phyloP scores from a whole-genome alignment of 148 eudicot genomes.

The Silene uniflora region DNA sequence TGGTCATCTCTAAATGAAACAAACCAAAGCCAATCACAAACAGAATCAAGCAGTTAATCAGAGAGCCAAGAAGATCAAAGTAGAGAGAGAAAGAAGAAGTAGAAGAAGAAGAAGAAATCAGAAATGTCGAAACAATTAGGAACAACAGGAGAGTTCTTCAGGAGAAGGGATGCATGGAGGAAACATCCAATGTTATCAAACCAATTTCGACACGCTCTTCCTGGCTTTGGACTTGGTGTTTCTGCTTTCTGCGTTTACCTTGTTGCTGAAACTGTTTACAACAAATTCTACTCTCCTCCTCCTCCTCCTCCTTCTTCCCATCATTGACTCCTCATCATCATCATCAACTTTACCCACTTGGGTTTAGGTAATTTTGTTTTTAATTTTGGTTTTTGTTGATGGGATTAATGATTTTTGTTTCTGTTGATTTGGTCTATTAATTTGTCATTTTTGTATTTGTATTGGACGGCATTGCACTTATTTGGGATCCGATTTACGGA shows the following conservation, averaged over 20 bases:
- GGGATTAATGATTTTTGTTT: background rate
- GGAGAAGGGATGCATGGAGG: slow-evolving; percentile 89
- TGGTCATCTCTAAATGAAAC: no score
- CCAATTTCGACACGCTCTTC: slow-evolving; percentile 81
- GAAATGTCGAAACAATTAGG: slow-evolving; percentile 66
- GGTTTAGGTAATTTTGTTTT: slow-evolving; percentile 3
- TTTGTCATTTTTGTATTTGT: background rate
- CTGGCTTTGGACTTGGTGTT: slow-evolving; percentile 79
- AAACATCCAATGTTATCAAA: slow-evolving; percentile 76
- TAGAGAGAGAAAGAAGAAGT: slow-evolving; percentile 23
- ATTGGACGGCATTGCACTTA: no score
- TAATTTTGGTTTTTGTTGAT: background rate
- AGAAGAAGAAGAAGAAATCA: slow-evolving; percentile 22
- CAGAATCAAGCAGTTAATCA: background rate
- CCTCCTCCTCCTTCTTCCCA: slow-evolving; percentile 44
- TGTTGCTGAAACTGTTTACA: slow-evolving; percentile 59
- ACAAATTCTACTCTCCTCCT: slow-evolving; percentile 44
- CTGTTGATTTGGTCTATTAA: background rate
- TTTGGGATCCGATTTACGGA: no score
- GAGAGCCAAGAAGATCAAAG: background rate
- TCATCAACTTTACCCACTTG: background rate
- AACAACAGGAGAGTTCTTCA: slow-evolving; percentile 86
- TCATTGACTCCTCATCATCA: slow-evolving; percentile 20
- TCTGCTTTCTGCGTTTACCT: slow-evolving; percentile 75
- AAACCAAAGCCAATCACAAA: background rate